Conservation (phyloP, 352 stramenopile genomes). For the Phytophthora pistaciae region DNA sequence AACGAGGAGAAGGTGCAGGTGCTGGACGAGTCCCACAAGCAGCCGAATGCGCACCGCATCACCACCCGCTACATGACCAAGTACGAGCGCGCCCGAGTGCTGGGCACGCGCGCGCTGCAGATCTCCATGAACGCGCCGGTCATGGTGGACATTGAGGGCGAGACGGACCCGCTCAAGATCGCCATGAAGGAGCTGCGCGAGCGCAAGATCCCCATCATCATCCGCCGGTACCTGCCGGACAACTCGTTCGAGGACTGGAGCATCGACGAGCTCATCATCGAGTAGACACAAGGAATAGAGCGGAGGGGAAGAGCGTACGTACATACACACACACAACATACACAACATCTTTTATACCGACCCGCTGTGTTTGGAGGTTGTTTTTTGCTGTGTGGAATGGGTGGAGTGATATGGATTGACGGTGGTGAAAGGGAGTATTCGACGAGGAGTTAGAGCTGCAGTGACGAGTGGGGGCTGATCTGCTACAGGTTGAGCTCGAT, state of each 20-base stretch:
- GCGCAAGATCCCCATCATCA: conserved; percentile 99
- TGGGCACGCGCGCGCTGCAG: conserved; percentile 98
- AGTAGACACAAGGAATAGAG: conserved; percentile 75
- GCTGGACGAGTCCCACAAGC: conserved; percentile 87
- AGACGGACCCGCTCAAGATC: conserved; percentile 99
- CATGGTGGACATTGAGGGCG: conserved; percentile 97
- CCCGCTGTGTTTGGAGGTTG: not conserved
- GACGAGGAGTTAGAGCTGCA: conserved; percentile 12
- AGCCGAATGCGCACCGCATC: conserved; percentile 91
- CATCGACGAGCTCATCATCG: conserved; percentile 99
- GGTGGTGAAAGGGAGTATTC: conserved; percentile 11
- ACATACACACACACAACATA: not conserved
- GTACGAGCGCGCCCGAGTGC: conserved; percentile 98
- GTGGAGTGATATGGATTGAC: not conserved
- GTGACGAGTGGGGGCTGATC: not conserved
- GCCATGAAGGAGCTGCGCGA: conserved; percentile 99
- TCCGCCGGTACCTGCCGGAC: conserved; percentile 98
- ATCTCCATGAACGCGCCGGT: conserved; percentile 98
- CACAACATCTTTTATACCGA: conserved; percentile 23
- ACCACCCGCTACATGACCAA: conserved; percentile 99
- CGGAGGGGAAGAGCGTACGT: not conserved
- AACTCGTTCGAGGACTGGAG: conserved; percentile 99
- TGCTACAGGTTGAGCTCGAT: not conserved
- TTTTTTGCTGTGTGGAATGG: not conserved
- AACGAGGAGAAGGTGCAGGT: conserved; percentile 80